Evolutionary conservation across 106 monocot genomes (phyloP).

Genomic region (Gastrodia elata): DNA sequence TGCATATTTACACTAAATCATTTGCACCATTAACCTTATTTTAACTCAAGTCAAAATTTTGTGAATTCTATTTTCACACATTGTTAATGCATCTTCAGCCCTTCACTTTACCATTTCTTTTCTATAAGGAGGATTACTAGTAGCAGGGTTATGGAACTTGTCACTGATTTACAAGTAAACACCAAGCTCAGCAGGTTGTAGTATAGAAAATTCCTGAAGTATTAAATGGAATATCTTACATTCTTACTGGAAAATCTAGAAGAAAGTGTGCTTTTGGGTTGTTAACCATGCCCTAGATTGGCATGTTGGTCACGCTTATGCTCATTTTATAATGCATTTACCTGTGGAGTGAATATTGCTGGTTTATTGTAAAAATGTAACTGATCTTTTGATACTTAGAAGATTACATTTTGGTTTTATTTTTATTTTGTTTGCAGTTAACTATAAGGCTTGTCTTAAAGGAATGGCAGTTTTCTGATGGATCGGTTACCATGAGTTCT

Average conservation of each 20-base stretch:
- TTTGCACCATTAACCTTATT: not conserved
- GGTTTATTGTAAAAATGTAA: not conserved
- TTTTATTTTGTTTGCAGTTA: slow-evolving; percentile 29
- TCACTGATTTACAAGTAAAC: not conserved
- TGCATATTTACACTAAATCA: not conserved
- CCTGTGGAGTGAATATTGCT: not conserved
- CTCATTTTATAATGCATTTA: not conserved
- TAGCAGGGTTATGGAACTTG: not conserved
- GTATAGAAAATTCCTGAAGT: not conserved
- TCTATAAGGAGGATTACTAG: not conserved
- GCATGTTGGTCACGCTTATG: not conserved
- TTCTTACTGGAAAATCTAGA: not conserved
- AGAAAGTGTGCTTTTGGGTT: not conserved
- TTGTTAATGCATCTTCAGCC: not conserved
- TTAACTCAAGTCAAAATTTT: no score
- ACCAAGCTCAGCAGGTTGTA: not conserved
- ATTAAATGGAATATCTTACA: not conserved
- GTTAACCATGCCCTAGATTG: not conserved
- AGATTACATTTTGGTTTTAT: not conserved
- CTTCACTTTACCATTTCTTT: not conserved
- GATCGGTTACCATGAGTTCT: slow-evolving; percentile 28
- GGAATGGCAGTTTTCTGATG: slow-evolving; percentile 98
- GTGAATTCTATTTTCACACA: not conserved
- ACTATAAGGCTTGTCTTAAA: slow-evolving; percentile 56
- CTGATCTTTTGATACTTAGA: not conserved